Evolutionary conservation across 305 asterid genomes (phyloP), one percentile per base, ranked within the genome.

Genomic region (Andrographis paniculata): DNA sequence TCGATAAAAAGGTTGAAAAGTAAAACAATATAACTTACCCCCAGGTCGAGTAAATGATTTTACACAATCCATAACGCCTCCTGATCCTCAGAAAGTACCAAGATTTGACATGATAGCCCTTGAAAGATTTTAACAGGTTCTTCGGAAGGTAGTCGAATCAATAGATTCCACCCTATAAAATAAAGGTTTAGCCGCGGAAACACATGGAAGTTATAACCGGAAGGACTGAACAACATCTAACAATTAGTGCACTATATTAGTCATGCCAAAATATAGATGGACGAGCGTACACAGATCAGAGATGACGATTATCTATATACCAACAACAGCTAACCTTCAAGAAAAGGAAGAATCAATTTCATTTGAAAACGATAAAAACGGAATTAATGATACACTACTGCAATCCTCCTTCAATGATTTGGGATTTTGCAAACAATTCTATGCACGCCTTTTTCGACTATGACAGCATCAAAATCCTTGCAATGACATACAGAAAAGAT

Each of bases 1-100:
- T 27, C 2, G 23, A 15, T 28, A 8, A 6, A 5, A 45, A 42
- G 21, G 9, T 1, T 1, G 20, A 46, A 24, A 17, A 22, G n/a
- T 23, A 14, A 48, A 36, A 30, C 47, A 48, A 40, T 30, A 45
- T 53, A 44, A 42, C 60, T 60, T 66, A 75, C 83, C 72, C 65
- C 71, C 72, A 36, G 61, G 71, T 55, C 39, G 67, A 53, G 59
- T 63, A 42, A 49, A 62, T 20, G 65, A 42, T 50, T 50, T 56
- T 50, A 61, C 60, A 35, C 54, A 63, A 61, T 71, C 82, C 87
- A 78, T 78, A 39, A 50, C 65, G 20, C 54, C 64, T 58, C 50
- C 79, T 77, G 68, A 55, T 75, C 81, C 58, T 62, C 57, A 46
- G 70, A 68, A 45, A 50, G 65, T 77, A 70, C 70, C 63, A 72